A percentile compares a stretch with the other conserved stretches of the same genome.
Conservation (phyloP, 441 rosid species). For the Isatis lusitanica region DNA sequence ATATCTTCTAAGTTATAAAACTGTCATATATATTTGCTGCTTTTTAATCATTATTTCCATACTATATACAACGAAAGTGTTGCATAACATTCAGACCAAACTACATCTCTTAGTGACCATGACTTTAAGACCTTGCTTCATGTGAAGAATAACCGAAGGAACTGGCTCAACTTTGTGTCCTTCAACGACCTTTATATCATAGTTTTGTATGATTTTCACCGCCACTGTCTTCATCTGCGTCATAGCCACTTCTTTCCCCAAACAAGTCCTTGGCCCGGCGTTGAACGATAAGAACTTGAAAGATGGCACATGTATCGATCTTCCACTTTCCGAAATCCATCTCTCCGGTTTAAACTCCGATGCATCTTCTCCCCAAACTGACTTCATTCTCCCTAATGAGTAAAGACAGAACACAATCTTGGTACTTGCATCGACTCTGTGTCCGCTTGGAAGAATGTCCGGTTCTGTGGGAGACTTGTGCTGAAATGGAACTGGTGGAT, state of each 20-base stretch:
- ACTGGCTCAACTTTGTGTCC: conserved; percentile 30
- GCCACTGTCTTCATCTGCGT: conserved; percentile 38
- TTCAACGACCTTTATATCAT: conserved; percentile 28
- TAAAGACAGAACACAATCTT: conserved; percentile 35
- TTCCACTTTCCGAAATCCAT: conserved; percentile 40
- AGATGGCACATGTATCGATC: conserved; percentile 30
- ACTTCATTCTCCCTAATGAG: conserved; percentile 38
- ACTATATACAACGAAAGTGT: background rate
- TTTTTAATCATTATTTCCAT: background rate
- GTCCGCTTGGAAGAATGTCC: conserved; percentile 21
- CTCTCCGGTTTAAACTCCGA: conserved; percentile 41
- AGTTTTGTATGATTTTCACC: conserved; percentile 30
- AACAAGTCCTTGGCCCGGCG: conserved; percentile 45
- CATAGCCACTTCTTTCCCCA: conserved; percentile 42
- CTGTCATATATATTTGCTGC: too few species aligned
- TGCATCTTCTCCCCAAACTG: conserved; percentile 40
- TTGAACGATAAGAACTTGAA: conserved; percentile 40
- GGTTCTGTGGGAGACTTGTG: conserved; percentile 26
- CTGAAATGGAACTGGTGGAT: conserved; percentile 25
- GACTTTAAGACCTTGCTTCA: conserved; percentile 37
- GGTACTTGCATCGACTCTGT: conserved; percentile 2
- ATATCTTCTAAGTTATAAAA: too few species aligned
- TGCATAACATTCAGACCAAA: conserved; percentile 1
- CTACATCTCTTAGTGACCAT: conserved; percentile 20
- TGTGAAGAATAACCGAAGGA: conserved; percentile 30